Base-by-base conservation (phyloP, 139 green algal genomes). In the Chlamydomonas incerta region DNA sequence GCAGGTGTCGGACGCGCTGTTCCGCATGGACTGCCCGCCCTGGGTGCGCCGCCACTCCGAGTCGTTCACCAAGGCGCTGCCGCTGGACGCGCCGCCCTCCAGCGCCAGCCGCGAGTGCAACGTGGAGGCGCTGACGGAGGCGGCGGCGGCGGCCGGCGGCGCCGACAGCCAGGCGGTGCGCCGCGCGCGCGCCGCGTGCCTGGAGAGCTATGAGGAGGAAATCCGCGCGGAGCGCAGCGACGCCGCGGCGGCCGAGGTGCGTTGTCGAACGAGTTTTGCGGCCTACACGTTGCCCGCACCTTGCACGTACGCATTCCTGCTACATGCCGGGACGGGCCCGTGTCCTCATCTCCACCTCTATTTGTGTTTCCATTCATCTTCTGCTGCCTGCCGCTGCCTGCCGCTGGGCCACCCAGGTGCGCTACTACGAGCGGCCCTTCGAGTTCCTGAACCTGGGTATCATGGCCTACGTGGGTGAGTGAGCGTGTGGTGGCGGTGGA, bases 401-500 rank as follows among this genome's bases (percentile, higher is more conserved):
- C n/a, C n/a, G n/a, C 0, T 58, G 52, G 13, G 11, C 13, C 15
- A 58, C 52, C 52, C 55, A 62, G 55, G 55, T 62, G 55, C 58
- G 60, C 18, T 82, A 82, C 75, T 82, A 37, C 35, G 75, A 82
- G 37, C 74, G 58, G 60, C 90, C 90, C 0, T 94, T 92, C 34
- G 85, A 94, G 81, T 93, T 93, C 82, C 87, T 95, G 29, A 87
- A 52, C 37, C 80, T 96, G 75, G 93, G 93, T 47, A 90, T 94
- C 31, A 87, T 96, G 92, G 93, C 93, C 0, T 95, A 94, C 62
- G 46, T 96, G 31, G 92, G 93, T 33, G 90, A 92, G 71, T 47
- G 55, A n/a, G 50, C n/a, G 4, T 11, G 28, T 33, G 63, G 63
- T 11, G n/a, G n/a, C n/a, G n/a, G n/a, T n/a, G n/a, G n/a, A 66